Evolutionary conservation across 106 monocot species (phyloP), one percentile per base, ranked within the genome.

Genomic region (Hemerocallis citrina): DNA sequence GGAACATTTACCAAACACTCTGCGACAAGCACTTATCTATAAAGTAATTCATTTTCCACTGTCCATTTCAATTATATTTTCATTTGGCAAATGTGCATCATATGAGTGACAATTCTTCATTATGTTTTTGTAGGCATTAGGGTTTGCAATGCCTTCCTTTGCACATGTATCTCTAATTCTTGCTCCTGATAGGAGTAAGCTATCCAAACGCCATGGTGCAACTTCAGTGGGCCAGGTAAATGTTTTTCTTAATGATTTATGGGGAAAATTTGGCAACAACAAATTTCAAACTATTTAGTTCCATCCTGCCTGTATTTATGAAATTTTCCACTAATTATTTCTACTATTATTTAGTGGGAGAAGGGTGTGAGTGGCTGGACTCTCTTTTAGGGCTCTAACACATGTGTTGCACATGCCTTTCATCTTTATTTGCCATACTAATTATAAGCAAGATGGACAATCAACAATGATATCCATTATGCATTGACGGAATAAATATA

Each of bases 131-230:
- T 59, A 95, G 96, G 96, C 96, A 19, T 65, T 96, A 24, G 96
- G 92, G 52, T 92, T 98, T 68, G 45, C 69, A 70, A 84, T 92
- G 92, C 96, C 96, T 57, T 77, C 70, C 5, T 98, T 98, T 76
- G 96, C 96, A n/a, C 96, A 98, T 63, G 88, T 98, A 57, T 98
- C 96, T 44, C 65, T 98, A 62, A 92, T 98, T 75, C 92, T 98
- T 66, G 91, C 96, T 1, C 92, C 92, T 34, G 96, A 98, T 73
- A 81, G 88, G 75, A 98, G 96, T 78, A 98, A 98, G 74, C 70
- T 98, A 21, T 98, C 96, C 49, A 98, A 98, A 67, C 84, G 96
- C n/a, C 96, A 98, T 77, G 91, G 96, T 70, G 96, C 96, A 68
- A 98, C 96, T 50, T 98, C 96, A 44, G 87, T 98, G 7, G 96